Evolutionary conservation across 1,139 yeast genomes (phyloP).

Genomic region (Groenewaldozyma auringiensis): DNA sequence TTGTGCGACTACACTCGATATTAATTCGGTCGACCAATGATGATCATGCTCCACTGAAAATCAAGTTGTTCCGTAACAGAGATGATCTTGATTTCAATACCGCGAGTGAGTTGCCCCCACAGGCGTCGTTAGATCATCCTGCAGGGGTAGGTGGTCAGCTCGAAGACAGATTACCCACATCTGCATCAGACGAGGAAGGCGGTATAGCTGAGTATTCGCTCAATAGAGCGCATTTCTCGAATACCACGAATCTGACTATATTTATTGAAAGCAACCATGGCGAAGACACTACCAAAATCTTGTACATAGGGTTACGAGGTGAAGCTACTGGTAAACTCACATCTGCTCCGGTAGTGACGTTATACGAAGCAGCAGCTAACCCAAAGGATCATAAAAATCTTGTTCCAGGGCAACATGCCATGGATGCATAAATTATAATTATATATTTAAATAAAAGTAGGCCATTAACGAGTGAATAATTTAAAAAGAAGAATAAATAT

Average conservation of each 20-base stretch:
- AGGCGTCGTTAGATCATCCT: constrained; percentile 56
- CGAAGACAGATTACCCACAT: constrained; percentile 19
- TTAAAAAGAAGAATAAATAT: background rate
- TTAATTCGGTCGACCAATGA: constrained; percentile 61
- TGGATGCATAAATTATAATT: constrained; percentile 2
- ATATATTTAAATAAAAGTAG: background rate
- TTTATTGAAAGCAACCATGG: constrained; percentile 63
- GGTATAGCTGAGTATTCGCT: constrained; percentile 78
- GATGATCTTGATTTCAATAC: constrained; percentile 64
- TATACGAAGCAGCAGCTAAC: constrained; percentile 88
- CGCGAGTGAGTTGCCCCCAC: constrained; percentile 44
- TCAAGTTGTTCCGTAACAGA: constrained; percentile 69
- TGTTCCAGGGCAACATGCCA: constrained; percentile 28
- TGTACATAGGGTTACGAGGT: constrained; percentile 76
- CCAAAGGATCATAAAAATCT: constrained; percentile 75
- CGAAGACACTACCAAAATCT: constrained; percentile 53
- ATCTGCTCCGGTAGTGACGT: constrained; percentile 62
- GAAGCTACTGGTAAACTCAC: constrained; percentile 51
- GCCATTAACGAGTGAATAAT: background rate
- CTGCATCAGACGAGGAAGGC: constrained; percentile 30
- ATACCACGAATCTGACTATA: constrained; percentile 58
- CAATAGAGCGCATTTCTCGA: constrained; percentile 68
- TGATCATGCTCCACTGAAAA: constrained; percentile 54
- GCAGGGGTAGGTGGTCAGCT: constrained; percentile 35
- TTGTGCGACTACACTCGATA: constrained; percentile 66